phyloP scores from a whole-genome alignment of 1,284 basidiomycete genomes.

The Termitomyces sp. region DNA sequence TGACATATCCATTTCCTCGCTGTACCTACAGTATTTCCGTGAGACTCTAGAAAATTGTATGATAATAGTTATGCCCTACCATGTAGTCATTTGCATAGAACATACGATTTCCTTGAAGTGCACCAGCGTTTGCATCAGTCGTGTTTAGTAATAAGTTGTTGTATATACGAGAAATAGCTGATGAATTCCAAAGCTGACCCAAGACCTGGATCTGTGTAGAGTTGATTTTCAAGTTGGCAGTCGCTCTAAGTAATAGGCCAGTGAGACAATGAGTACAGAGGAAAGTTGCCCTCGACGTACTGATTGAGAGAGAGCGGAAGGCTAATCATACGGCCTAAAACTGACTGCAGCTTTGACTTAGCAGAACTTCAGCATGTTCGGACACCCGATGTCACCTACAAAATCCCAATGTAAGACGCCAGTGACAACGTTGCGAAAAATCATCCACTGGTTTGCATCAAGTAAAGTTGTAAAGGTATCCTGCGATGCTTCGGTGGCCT shows the following conservation, averaged over 20 bases:
- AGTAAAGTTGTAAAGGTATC: conserved; percentile 47
- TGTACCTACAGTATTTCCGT: conserved; percentile 12
- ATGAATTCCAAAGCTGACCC: conserved; percentile 46
- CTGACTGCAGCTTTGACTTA: conserved; percentile 36
- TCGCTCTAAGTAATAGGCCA: conserved; percentile 37
- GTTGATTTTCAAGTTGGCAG: conserved; percentile 53
- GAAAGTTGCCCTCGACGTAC: conserved; percentile 30
- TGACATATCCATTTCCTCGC: conserved; percentile 20
- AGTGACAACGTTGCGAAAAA: conserved; percentile 52
- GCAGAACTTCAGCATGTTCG: not conserved
- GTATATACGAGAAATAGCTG: conserved; percentile 36
- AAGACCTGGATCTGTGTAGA: conserved; percentile 46
- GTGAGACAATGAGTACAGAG: not conserved
- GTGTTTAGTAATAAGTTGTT: conserved; percentile 32
- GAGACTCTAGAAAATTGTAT: not conserved
- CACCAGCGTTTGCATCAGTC: conserved; percentile 50
- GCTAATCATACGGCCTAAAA: conserved; percentile 55
- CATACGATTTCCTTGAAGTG: conserved; percentile 55
- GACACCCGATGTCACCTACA: conserved; percentile 26
- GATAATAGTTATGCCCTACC: conserved; percentile 4
- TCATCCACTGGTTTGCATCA: conserved; percentile 61
- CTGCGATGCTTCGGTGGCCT: conserved; percentile 34
- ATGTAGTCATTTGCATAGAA: conserved; percentile 56
- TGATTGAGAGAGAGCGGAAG: conserved; percentile 56
- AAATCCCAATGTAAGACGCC: conserved; percentile 62